phyloP scores from a whole-genome alignment of 129 eudicot species.

The Helichrysum umbraculigerum region DNA sequence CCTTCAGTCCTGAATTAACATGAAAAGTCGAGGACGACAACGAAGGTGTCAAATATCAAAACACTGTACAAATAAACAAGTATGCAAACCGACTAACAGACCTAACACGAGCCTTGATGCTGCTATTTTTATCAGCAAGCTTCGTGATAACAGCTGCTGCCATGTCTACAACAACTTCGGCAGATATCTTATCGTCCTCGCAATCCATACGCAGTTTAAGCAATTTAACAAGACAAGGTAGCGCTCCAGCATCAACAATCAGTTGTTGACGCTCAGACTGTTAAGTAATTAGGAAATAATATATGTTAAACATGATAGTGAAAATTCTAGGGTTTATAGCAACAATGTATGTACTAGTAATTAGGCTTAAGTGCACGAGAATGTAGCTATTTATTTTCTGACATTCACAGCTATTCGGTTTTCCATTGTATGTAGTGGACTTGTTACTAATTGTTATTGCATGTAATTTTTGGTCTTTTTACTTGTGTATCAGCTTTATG shows the following conservation, averaged over 20 bases:
- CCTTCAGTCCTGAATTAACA: slow-evolving; percentile 63
- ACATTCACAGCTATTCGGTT: too few species aligned
- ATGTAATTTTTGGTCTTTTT: too few species aligned
- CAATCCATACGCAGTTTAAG: slow-evolving; percentile 54
- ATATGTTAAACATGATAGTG: too few species aligned
- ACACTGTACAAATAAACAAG: not conserved
- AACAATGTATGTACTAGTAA: too few species aligned
- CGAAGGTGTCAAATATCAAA: not conserved
- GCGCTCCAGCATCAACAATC: slow-evolving; percentile 81
- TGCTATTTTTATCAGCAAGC: slow-evolving; percentile 83
- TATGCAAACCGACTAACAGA: slow-evolving; percentile 22
- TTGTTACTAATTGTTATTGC: too few species aligned
- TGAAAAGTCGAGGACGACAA: not conserved
- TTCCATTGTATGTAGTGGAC: too few species aligned
- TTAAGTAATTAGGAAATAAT: not conserved
- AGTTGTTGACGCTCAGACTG: slow-evolving; percentile 95
- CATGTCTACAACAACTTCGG: slow-evolving; percentile 64
- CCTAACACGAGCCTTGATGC: slow-evolving; percentile 77
- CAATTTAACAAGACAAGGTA: slow-evolving; percentile 67
- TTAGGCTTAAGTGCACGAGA: too few species aligned
- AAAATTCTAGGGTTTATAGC: too few species aligned
- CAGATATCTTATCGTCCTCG: slow-evolving; percentile 44
- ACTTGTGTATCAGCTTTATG: too few species aligned
- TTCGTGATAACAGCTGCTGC: slow-evolving; percentile 91
- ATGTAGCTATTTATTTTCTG: too few species aligned